Base-by-base conservation (phyloP, 192 early-diverging fungal genomes). In the Coemansia sp. region DNA sequence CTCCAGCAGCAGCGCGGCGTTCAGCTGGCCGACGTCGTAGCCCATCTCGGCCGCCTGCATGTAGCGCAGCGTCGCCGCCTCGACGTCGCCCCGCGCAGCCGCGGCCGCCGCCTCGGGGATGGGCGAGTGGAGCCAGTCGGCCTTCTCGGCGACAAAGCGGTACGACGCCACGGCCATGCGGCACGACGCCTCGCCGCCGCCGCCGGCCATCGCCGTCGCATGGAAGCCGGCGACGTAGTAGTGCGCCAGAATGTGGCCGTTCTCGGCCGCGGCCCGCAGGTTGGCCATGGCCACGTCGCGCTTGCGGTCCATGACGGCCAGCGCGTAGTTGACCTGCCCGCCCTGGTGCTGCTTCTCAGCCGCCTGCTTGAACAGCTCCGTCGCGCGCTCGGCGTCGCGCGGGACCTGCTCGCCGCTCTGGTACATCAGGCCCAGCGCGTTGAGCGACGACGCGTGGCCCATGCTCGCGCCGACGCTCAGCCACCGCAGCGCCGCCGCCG, bases 1-100 rank as follows among this genome's bases (percentile, higher is more conserved):
- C 74, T 99, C 97, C 38, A 99, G 73, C 44, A 99, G 72, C 84
- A 91, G 92, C 4, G 97, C 97, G 37, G 92, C 91, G 77, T 97
- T 98, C 14, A 89, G 83, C 78, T 98, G 96, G 2, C 91, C 94
- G 4, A 91, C 80, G 68, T 94, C 92, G 75, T 89, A 88, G 9
- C 97, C 97, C 68, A 90, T 87, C 77, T 99, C 97, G 1, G 97
- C 96, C 1, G 93, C 94, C 42, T 91, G 78, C 62, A 92, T 81
- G 80, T 95, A 97, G 19, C 85, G 68, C 6, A 96, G 40, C 5
- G 92, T 72, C 1, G 94, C 93, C 17, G 80, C 84, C 19, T 93
- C 90, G 39, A 86, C 68, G 74, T 93, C 91, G 33, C 89, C 90
- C 7, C 76, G 75, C 23, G 63, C 62, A 53, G 89, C 90, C 0